A percentile compares a stretch with the other conserved stretches of the same genome.
phyloP scores from a whole-genome alignment of 2,329 filamentous ascomycete species.

The Orbilia blumenaviensis region DNA sequence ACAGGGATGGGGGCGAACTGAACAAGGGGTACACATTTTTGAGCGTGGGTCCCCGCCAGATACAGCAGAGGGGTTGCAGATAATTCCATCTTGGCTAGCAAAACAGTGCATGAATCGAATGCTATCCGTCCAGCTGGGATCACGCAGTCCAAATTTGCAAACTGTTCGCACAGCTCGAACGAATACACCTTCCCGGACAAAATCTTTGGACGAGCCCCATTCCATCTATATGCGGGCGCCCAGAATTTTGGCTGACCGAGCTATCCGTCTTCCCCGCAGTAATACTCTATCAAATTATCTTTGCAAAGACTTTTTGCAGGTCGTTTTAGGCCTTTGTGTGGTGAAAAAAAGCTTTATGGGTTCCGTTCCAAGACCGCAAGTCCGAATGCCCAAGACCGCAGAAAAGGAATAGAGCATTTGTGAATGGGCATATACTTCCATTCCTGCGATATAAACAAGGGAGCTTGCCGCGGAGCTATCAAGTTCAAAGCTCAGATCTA shows the following conservation, averaged over 20 bases:
- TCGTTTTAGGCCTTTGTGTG: background rate
- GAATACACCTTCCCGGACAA: slow-evolving; percentile 38
- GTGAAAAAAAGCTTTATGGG: slow-evolving; percentile 7
- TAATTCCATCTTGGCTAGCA: slow-evolving; percentile 39
- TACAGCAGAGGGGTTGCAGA: slow-evolving; percentile 11
- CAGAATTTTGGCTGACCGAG: slow-evolving; percentile 26
- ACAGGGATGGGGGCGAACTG: slow-evolving; percentile 24
- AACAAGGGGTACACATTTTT: slow-evolving; percentile 29
- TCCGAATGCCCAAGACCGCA: slow-evolving; percentile 33
- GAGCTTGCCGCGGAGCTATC: background rate
- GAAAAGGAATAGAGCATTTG: slow-evolving; percentile 25
- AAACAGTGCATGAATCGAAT: slow-evolving; percentile 40
- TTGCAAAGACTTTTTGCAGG: slow-evolving; percentile 1
- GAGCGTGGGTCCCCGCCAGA: slow-evolving; percentile 11
- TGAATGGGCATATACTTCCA: slow-evolving; percentile 13
- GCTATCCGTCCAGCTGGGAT: slow-evolving; percentile 40
- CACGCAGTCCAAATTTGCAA: background rate
- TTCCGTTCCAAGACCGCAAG: slow-evolving; percentile 13
- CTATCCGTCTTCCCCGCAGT: slow-evolving; percentile 41
- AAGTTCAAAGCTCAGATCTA: slow-evolving; percentile 18
- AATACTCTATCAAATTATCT: background rate
- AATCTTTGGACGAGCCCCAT: slow-evolving; percentile 3
- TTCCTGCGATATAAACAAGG: slow-evolving; percentile 14
- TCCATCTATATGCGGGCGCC: slow-evolving; percentile 39
- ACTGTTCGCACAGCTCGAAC: slow-evolving; percentile 1